Evolutionary conservation across 495 filamentous ascomycete genomes (phyloP).

Genomic region (Halenospora varia): DNA sequence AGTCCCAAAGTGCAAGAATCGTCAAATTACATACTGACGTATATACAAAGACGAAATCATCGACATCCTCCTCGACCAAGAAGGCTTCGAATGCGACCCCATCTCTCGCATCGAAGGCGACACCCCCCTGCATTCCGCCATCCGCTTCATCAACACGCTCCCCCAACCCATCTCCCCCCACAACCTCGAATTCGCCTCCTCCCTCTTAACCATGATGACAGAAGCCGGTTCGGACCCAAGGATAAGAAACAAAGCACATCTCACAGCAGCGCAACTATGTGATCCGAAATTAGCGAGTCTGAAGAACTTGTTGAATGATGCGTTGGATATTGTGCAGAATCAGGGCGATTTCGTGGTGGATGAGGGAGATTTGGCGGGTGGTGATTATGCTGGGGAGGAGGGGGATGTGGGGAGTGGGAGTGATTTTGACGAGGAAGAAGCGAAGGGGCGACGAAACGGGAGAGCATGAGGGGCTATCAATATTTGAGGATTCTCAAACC

Average conservation of each 20-base stretch:
- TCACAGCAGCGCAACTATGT: constrained; percentile 64
- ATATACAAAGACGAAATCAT: constrained; percentile 70
- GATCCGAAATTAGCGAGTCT: constrained; percentile 70
- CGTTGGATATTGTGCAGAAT: constrained; percentile 64
- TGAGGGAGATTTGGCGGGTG: constrained; percentile 36
- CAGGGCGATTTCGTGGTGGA: constrained; percentile 46
- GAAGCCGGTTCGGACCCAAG: constrained; percentile 85
- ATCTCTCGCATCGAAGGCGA: constrained; percentile 75
- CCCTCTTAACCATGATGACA: constrained; percentile 82
- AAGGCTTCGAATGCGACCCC: constrained; percentile 92
- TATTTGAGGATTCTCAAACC: neutral
- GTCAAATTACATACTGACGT: too few relatives aligned
- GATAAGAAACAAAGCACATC: constrained; percentile 65
- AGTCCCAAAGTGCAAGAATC: neutral
- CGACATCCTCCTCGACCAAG: constrained; percentile 89
- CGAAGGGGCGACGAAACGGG: constrained; percentile 9
- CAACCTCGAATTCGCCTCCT: constrained; percentile 58
- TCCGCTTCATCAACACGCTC: constrained; percentile 74
- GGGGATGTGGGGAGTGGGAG: constrained; percentile 25
- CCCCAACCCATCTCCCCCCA: constrained; percentile 30
- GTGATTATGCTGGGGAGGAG: constrained; percentile 23
- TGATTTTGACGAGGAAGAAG: constrained; percentile 26
- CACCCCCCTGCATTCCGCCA: constrained; percentile 85
- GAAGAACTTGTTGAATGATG: constrained; percentile 62
- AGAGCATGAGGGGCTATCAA: constrained; percentile 2